These are phyloP conservation scores for Henckelia pumila DNA, from an alignment of 257 asterid species.

Conservation along the genomic window DNA sequence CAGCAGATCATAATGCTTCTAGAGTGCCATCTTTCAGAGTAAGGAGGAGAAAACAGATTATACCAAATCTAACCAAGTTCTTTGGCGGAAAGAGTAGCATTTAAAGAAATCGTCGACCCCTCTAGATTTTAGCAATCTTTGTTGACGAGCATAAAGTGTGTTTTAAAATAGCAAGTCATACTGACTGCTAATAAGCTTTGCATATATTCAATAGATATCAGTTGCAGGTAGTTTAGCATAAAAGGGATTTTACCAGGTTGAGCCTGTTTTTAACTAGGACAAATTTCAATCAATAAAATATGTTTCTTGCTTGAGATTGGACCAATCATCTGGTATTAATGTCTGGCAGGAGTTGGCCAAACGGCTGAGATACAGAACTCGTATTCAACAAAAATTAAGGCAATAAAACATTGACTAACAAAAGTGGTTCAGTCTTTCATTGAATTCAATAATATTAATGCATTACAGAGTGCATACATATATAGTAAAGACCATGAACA, in stretches of 20 bases:
- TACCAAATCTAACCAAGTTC: slow-evolving; percentile 53
- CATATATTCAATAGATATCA: background rate
- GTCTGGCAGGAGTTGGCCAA: background rate
- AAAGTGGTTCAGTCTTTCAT: background rate
- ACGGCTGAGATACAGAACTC: background rate
- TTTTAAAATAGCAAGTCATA: slow-evolving; percentile 3
- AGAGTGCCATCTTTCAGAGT: slow-evolving; percentile 47
- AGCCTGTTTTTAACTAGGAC: background rate
- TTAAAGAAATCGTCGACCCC: slow-evolving; percentile 25
- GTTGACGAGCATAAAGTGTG: background rate
- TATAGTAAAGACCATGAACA: background rate
- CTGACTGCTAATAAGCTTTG: slow-evolving; percentile 12
- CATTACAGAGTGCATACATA: background rate
- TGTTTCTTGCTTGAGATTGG: background rate
- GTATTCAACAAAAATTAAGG: background rate
- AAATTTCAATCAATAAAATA: background rate
- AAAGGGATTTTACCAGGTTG: background rate
- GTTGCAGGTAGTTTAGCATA: background rate
- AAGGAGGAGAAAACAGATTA: slow-evolving; percentile 60
- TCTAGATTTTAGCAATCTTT: slow-evolving; percentile 11
- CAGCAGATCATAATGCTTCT: slow-evolving; percentile 15
- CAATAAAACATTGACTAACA: background rate
- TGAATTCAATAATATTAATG: background rate
- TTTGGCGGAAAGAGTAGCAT: slow-evolving; percentile 38
- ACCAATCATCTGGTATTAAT: background rate